These are phyloP conservation scores for Sporothrix humicola DNA, from an alignment of 2,329 filamentous ascomycete genomes.

Conservation along the genomic window DNA sequence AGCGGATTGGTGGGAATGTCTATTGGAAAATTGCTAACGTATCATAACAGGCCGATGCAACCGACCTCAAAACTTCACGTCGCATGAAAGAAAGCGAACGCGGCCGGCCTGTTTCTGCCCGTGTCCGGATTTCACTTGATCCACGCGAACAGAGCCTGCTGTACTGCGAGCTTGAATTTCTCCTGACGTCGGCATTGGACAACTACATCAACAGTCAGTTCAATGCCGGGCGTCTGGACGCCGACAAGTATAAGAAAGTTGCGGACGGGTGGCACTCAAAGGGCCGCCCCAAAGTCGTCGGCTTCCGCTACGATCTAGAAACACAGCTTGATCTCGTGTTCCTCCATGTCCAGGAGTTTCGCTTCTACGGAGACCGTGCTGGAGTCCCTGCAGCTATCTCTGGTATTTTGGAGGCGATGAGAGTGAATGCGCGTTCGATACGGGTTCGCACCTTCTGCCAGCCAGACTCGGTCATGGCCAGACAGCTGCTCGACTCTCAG, in stretches of 20 bases:
- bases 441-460: conserved; percentile 62
- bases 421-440: conserved; percentile 58
- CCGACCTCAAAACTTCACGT: conserved; percentile 48
- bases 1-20: no score
- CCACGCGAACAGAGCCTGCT: conserved; percentile 63
- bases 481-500: conserved; percentile 62
- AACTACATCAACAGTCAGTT: conserved; percentile 60
- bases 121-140: conserved; percentile 57
- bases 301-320: conserved; percentile 65
- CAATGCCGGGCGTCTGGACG: conserved; percentile 59
- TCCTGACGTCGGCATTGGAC: conserved; percentile 58
- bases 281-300: conserved; percentile 60
- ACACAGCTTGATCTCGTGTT: conserved; percentile 63
- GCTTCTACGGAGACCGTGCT: conserved; percentile 58
- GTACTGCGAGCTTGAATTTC: conserved; percentile 64
- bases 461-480: conserved; percentile 62
- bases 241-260: conserved; percentile 58
- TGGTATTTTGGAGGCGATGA: conserved; percentile 59
- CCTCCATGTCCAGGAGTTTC: conserved; percentile 58
- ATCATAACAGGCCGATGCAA: conserved; percentile 40
- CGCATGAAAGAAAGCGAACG: conserved; percentile 44
- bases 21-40: conserved; percentile 25
- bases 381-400: conserved; percentile 51
- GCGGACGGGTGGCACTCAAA: conserved; percentile 58
- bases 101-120: conserved; percentile 40